Conservation (phyloP, 148 eudicot genomes). For the Dianthus caryophyllus region DNA sequence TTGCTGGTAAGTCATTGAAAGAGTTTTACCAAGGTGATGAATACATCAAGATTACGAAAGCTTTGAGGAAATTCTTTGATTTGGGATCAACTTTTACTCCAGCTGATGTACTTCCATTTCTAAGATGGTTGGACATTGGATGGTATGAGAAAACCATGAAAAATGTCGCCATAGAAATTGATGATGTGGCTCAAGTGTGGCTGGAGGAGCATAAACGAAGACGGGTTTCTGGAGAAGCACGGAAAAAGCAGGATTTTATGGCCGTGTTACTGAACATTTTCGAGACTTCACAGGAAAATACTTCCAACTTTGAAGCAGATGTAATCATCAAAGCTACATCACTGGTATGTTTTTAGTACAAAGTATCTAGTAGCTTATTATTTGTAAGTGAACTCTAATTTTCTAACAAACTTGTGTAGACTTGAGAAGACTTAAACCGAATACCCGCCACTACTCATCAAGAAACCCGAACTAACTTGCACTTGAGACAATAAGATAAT, state of each 20-base stretch:
- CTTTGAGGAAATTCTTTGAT: conserved; percentile 20
- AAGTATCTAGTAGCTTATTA: neutral
- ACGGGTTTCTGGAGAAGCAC: too few species aligned
- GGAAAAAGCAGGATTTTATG: conserved; percentile 19
- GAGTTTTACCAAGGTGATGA: conserved; percentile 11
- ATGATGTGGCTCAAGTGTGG: conserved; percentile 17
- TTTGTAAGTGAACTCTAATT: too few species aligned
- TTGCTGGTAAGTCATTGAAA: conserved; percentile 32
- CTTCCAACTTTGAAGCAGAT: conserved; percentile 14
- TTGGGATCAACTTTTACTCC: conserved; percentile 1
- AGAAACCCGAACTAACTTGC: too few species aligned
- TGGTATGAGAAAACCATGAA: conserved; percentile 30
- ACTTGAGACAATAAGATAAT: too few species aligned
- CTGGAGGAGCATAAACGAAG: conserved; percentile 23
- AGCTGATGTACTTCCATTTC: conserved; percentile 19
- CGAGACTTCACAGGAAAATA: conserved; percentile 1
- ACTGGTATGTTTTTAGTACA: neutral
- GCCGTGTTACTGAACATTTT: conserved; percentile 21
- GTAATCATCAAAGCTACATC: conserved; percentile 32
- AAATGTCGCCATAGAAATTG: conserved; percentile 18
- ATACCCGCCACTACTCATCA: too few species aligned
- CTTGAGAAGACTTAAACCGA: too few species aligned
- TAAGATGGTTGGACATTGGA: conserved; percentile 30
- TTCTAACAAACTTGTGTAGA: too few species aligned
- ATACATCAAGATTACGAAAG: conserved; percentile 4